Evolutionary conservation across 1,284 basidiomycete species (phyloP).

Genomic region (Athelia sp.): DNA sequence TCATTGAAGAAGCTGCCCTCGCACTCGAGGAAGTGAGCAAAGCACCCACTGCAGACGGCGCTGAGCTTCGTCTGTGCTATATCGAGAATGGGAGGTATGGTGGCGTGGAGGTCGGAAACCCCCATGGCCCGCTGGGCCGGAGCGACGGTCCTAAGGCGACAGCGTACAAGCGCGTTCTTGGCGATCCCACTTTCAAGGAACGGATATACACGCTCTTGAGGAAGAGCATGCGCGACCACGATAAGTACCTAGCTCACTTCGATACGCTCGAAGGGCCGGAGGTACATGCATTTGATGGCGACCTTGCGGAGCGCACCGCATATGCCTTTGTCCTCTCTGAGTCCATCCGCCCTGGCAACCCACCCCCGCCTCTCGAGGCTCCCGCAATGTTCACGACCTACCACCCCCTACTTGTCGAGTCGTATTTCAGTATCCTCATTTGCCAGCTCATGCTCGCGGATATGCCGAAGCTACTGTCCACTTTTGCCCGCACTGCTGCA

Average conservation of each 20-base stretch:
- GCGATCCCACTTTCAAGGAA: conserved; percentile 47
- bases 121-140: conserved; percentile 66
- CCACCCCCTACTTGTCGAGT: conserved; percentile 79
- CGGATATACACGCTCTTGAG: conserved; percentile 52
- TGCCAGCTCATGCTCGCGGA: conserved; percentile 72
- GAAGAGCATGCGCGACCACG: conserved; percentile 75
- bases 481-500: conserved; percentile 57
- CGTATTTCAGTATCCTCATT: conserved; percentile 72
- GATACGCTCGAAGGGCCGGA: conserved; percentile 53
- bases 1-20: conserved; percentile 68
- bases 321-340: conserved; percentile 66
- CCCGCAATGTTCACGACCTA: conserved; percentile 73
- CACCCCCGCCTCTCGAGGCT: conserved; percentile 25
- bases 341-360: conserved; percentile 55
- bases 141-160: conserved; percentile 50
- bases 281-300: conserved; percentile 28
- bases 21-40: conserved; percentile 64
- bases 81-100: conserved; percentile 68
- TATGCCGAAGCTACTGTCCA: conserved; percentile 51
- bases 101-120: conserved; percentile 71
- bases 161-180: conserved; percentile 57
- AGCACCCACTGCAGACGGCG: conserved; percentile 50
- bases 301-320: conserved; percentile 52
- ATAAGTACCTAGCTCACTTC: conserved; percentile 75
- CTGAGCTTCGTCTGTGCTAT: conserved; percentile 69